Evolutionary conservation across 495 filamentous ascomycete genomes (phyloP), one percentile per base, ranked within the genome.

Genomic region (Trichoderma erinaceum): DNA sequence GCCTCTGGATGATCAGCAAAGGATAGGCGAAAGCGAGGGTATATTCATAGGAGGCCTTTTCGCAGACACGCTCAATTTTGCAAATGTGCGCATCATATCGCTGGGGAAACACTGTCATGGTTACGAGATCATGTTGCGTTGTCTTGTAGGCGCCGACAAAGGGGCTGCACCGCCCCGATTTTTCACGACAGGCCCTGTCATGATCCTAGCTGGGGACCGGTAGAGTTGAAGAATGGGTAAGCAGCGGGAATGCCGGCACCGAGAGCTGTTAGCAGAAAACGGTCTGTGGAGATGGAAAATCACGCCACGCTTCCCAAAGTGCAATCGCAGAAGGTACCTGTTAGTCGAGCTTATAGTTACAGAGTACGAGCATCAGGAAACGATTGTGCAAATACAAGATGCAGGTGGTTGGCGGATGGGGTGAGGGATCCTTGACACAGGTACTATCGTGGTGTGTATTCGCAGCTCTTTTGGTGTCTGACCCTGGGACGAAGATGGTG

Each of bases 161-260:
- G 56, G 27, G 56, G 56, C n/a, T 61, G n/a, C 56, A 61, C 56
- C 23, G 56, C 56, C 56, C 56, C 56, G 56, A 56, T 61, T 61
- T 61, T 61, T 32, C 23, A 29, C 25, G 23, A 18, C 8, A 21
- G 50, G 50, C 18, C 50, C 50, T 56, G 50, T 56, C 50, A 21
- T 56, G 50, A 23, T 56, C 56, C 56, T 32, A 21, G 15, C 56
- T 18, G n/a, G 27, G 23, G 32, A 13, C 25, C 12, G 23, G 23
- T 29, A 32, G 23, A 61, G 23, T 12, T 6, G 27, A 32, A 12
- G 11, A 32, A 32, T 10, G 4, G 23, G 56, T 29, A 27, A 61
- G 56, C 56, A 32, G 56, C 56, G 56, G 56, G 56, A 61, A 61
- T 13, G 56, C 56, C 56, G 56, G 56, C 56, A 29, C 23, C 27